Evolutionary conservation across 495 filamentous ascomycete species (phyloP).

Genomic region (Xylaria venustula): DNA sequence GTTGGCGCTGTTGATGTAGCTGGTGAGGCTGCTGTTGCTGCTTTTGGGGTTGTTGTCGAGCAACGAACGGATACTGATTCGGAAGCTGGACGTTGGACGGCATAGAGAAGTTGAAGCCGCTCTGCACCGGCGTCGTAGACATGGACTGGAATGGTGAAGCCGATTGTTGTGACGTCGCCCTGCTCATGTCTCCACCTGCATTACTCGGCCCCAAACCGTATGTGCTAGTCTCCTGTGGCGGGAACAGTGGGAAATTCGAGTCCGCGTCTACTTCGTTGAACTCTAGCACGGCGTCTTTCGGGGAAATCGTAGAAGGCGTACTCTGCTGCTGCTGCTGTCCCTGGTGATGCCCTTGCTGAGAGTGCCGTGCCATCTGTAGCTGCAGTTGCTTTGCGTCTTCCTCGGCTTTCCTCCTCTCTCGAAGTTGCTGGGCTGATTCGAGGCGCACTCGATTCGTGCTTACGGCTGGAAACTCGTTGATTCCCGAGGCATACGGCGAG

Average conservation of each 20-base stretch:
- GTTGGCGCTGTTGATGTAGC: conserved; percentile 41
- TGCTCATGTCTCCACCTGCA: conserved; percentile 13
- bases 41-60: conserved; percentile 27
- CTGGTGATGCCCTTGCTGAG: conserved; percentile 26
- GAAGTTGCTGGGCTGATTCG: conserved; percentile 55
- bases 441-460: conserved; percentile 44
- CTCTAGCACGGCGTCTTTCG: conserved; percentile 88
- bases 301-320: conserved; percentile 87
- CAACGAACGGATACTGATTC: conserved; percentile 60
- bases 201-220: conserved; percentile 34
- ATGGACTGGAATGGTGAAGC: conserved; percentile 43
- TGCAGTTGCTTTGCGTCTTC: conserved; percentile 54
- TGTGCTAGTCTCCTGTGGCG: conserved; percentile 37
- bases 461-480: conserved; percentile 43
- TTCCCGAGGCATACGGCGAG: conserved; percentile 62
- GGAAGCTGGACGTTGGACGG: conserved; percentile 45
- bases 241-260: conserved; percentile 67
- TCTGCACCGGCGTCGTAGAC: conserved; percentile 41
- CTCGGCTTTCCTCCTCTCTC: conserved; percentile 60
- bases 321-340: conserved; percentile 28
- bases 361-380: conserved; percentile 48
- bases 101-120: conserved; percentile 40
- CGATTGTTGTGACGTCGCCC: conserved; percentile 25
- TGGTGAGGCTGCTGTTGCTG: conserved; percentile 47
- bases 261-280: conserved; percentile 74